Percentiles rank a stretch among this genome's conserved stretches.
phyloP scores from a whole-genome alignment of 2,329 filamentous ascomycete genomes.

The Penicillium oxalicum region DNA sequence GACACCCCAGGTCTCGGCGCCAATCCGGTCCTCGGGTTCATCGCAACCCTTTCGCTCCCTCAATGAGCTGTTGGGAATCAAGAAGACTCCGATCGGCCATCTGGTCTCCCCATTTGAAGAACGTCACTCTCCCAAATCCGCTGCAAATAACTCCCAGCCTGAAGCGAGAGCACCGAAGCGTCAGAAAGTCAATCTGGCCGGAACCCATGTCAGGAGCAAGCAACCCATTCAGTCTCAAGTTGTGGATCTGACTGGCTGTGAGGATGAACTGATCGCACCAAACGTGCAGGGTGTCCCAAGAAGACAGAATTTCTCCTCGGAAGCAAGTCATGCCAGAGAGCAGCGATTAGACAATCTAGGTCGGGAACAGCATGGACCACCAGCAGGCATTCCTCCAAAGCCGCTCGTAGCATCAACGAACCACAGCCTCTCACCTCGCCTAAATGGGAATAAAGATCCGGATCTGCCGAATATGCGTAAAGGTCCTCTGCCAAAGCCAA shows the following conservation, averaged over 20 bases:
- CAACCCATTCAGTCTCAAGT: conserved; percentile 9
- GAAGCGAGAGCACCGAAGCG: conserved; percentile 31
- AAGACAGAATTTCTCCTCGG: not conserved
- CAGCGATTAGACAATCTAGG: no score
- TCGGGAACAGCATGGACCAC: no score
- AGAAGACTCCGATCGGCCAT: conserved; percentile 58
- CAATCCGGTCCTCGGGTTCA: conserved; percentile 19
- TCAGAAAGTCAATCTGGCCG: conserved; percentile 17
- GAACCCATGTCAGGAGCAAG: conserved; percentile 7
- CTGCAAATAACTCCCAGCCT: conserved; percentile 4
- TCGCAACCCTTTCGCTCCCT: conserved; percentile 51
- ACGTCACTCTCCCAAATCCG: conserved; percentile 12
- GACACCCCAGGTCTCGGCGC: conserved; percentile 38
- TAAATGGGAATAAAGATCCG: no score
- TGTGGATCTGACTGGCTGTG: conserved; percentile 21
- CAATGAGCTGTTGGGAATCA: conserved; percentile 60
- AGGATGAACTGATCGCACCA: not conserved
- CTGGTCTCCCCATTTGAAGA: conserved; percentile 63
- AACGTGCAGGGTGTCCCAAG: not conserved
- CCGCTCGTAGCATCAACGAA: not conserved
- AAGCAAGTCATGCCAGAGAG: not conserved
- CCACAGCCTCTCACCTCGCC: not conserved
- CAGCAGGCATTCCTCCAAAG: no score
- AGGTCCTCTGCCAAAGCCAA: no score
- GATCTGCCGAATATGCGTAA: no score